phyloP scores from a whole-genome alignment of 1,284 basidiomycete species.

The Tilletia walkeri region DNA sequence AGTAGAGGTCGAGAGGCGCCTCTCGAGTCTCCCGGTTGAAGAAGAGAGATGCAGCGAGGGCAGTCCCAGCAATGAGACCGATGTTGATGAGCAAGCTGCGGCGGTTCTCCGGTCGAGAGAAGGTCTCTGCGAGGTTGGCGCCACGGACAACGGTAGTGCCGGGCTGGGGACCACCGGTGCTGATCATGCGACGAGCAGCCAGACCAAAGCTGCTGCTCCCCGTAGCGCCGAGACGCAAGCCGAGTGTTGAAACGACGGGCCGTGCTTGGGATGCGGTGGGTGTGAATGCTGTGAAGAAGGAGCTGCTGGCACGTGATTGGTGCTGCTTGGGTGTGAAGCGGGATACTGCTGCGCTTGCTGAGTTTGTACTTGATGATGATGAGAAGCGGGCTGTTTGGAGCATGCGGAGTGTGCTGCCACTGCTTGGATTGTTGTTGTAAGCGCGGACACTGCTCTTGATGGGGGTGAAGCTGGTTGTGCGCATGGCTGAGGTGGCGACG shows the following conservation, averaged over 20 bases:
- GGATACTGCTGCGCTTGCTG: neutral
- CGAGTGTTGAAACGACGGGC: neutral
- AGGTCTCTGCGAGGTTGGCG: slow-evolving; percentile 9
- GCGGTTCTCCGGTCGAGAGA: slow-evolving; percentile 12
- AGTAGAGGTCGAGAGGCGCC: slow-evolving; percentile 33
- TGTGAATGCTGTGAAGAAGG: slow-evolving; percentile 3
- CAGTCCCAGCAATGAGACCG: slow-evolving; percentile 51
- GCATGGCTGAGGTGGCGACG: slow-evolving; percentile 11
- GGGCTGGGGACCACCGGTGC: neutral
- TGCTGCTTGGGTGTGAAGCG: neutral
- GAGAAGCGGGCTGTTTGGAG: slow-evolving; percentile 8
- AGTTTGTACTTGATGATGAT: slow-evolving; percentile 4
- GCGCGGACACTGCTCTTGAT: neutral
- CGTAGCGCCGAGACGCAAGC: neutral
- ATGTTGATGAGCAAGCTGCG: slow-evolving; percentile 31
- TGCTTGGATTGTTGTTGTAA: neutral
- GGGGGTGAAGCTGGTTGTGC: neutral
- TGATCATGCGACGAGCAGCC: slow-evolving; percentile 10
- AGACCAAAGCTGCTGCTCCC: neutral
- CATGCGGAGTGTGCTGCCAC: neutral
- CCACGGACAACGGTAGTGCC: neutral
- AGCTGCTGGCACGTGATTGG: neutral
- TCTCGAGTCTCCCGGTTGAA: slow-evolving; percentile 53
- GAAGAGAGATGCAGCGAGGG: slow-evolving; percentile 43
- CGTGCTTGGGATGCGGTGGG: neutral